Base-by-base conservation (phyloP, 2,329 filamentous ascomycete species). In the Drechslerella dactyloides region DNA sequence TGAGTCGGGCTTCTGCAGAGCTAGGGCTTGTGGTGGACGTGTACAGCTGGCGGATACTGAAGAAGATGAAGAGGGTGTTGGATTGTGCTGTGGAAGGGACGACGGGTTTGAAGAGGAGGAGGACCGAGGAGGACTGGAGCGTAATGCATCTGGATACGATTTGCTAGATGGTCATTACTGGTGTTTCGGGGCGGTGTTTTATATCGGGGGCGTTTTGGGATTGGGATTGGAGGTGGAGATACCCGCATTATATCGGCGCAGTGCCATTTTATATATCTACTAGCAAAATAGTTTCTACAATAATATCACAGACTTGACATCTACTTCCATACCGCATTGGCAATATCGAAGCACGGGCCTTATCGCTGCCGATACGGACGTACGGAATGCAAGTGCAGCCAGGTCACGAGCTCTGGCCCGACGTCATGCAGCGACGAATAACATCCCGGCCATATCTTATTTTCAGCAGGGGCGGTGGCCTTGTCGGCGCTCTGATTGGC, bases 121-220 rank as follows among this genome's bases (percentile, higher is more conserved):
- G 33, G 37, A 40, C 42, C 40, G 33, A 13, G n/a, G 66, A 64
- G 21, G 66, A 70, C 30, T 70, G 66, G 66, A 64, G 54, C 19
- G 54, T 56, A 6, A 72, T 72, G 68, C 68, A 72, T 61, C 15
- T 72, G 42, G 68, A 72, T 33, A 72, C 68, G 60, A 72, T 72
- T 60, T 55, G 27, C 46, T 63, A 48, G 21, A 30, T 11, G 52
- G 33, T 8, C 8, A 33, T 33, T 33, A 8, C 8, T 33, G 8
- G 27, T 33, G 27, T 3, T 8, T 11, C 27, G 44, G 44, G 53
- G 65, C 33, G 44, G 57, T 62, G 10, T 59, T 27, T 30, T 33
- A 48, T 3, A 33, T 52, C 10, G 40, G 37, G 48, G 24, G 13
- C 7, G 11, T 5, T 15, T 53, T 53, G 48, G 51, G 15, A 30